These are phyloP conservation scores for Ramaria sp. DNA, from an alignment of 768 basidiomycete species.

Conservation along the genomic window DNA sequence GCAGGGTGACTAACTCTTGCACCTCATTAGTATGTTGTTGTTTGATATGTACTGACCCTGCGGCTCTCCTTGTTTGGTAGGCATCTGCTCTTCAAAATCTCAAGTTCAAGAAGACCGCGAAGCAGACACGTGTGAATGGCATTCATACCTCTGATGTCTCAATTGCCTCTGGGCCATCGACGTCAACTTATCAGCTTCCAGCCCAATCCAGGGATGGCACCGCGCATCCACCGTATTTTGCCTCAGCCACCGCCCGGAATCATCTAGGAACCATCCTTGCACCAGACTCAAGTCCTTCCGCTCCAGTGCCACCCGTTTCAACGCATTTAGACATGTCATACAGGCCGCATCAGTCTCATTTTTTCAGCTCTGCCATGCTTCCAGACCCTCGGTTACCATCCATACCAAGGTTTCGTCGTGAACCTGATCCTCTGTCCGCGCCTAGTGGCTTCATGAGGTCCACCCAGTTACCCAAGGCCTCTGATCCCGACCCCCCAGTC, in stretches of 20 bases:
- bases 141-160: conserved; percentile 8
- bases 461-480: conserved; percentile 17
- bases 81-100: conserved; percentile 34
- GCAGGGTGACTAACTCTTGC: conserved; percentile 5
- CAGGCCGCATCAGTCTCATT: conserved; percentile 29
- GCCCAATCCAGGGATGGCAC: conserved; percentile 70
- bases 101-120: conserved; percentile 34
- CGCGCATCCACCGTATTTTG: conserved; percentile 50
- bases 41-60: background rate
- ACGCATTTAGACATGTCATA: conserved; percentile 22
- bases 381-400: conserved; percentile 27
- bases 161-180: conserved; percentile 12
- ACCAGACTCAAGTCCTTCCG: conserved; percentile 62
- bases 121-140: conserved; percentile 17
- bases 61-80: conserved; percentile 17
- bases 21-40: background rate
- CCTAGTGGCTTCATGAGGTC: conserved; percentile 47
- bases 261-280: conserved; percentile 53
- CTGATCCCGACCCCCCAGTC: conserved; percentile 8
- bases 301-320: conserved; percentile 12
- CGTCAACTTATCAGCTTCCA: conserved; percentile 24
- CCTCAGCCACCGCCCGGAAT: conserved; percentile 29
- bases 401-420: conserved; percentile 19
- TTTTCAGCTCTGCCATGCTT: conserved; percentile 33
- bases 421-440: conserved; percentile 43